A percentile compares a stretch with the other conserved stretches of the same genome.
Conservation (phyloP, 345 rosid species). For the Iberis pinnata region DNA sequence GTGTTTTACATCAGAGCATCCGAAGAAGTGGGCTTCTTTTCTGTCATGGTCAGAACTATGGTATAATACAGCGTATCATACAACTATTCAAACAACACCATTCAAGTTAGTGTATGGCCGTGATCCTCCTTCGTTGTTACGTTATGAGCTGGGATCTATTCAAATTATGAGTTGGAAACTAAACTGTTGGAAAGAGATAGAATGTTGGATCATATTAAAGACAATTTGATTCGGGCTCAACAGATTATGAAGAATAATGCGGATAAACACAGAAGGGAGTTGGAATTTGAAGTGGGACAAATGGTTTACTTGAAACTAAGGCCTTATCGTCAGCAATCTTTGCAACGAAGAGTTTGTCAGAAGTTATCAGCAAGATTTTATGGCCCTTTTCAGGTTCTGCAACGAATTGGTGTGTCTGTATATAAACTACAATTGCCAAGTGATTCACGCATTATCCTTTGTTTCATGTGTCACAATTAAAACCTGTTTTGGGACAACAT, state of each 20-base stretch:
- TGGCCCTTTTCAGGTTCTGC: neutral
- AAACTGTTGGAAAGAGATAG: neutral
- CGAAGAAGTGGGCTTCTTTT: too few species aligned
- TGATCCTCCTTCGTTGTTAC: neutral
- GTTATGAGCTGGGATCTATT: neutral
- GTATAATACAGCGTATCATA: too few species aligned
- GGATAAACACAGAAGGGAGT: neutral
- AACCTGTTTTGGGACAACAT: too few species aligned
- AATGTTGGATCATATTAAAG: neutral
- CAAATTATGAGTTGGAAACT: neutral
- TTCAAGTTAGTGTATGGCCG: neutral
- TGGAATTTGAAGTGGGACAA: neutral
- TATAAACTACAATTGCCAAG: too few species aligned
- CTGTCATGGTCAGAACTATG: too few species aligned
- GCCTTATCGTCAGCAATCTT: neutral
- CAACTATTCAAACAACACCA: too few species aligned
- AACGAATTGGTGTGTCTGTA: neutral
- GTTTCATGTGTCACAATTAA: too few species aligned
- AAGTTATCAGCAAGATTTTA: neutral
- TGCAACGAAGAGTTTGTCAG: neutral
- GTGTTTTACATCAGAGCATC: too few species aligned
- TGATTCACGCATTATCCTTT: too few species aligned
- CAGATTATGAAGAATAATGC: neutral
- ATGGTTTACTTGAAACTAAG: neutral
- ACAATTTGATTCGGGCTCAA: neutral